Percentiles rank a stretch among this genome's conserved stretches.
Evolutionary conservation across 768 basidiomycete genomes (phyloP).

Genomic region (Wakefieldia striispora): DNA sequence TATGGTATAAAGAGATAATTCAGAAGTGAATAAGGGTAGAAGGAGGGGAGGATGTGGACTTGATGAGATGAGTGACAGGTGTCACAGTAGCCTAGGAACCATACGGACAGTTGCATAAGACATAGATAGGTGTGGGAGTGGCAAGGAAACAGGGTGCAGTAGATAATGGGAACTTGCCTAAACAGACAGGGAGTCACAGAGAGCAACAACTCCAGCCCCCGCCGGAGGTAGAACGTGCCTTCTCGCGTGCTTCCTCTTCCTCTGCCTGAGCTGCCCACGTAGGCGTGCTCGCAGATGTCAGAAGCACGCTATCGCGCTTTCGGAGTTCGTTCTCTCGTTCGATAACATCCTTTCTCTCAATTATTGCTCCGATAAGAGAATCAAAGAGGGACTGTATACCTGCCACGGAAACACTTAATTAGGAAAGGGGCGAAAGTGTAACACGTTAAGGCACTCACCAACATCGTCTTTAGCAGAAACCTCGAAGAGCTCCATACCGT

Average conservation of each 20-base stretch:
- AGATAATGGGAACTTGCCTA: conserved; percentile 23
- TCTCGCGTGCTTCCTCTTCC: conserved; percentile 69
- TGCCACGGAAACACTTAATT: conserved; percentile 27
- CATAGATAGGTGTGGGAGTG: conserved; percentile 25
- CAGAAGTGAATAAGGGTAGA: conserved; percentile 33
- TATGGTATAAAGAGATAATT: conserved; percentile 42
- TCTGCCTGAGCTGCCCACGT: conserved; percentile 80
- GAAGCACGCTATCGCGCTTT: conserved; percentile 81
- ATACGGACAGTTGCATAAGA: conserved; percentile 26
- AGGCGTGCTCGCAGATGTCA: conserved; percentile 61
- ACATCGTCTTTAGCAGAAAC: conserved; percentile 88
- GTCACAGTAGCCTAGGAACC: conserved; percentile 25
- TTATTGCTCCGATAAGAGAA: conserved; percentile 76
- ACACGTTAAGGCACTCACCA: conserved; percentile 42
- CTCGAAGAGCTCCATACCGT: conserved; percentile 86
- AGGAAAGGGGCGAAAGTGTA: conserved; percentile 10
- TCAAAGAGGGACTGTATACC: conserved; percentile 82
- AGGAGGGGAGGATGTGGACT: conserved; percentile 10
- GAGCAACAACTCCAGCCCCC: conserved; percentile 75
- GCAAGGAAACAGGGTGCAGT: conserved; percentile 12
- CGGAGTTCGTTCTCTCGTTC: conserved; percentile 78
- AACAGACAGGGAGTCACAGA: conserved; percentile 30
- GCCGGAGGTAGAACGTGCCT: conserved; percentile 44
- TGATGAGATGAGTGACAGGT: conserved; percentile 13
- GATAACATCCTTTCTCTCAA: conserved; percentile 72